Conservation (phyloP, 2,329 filamentous ascomycete species). For the Neocucurbitaria cava region DNA sequence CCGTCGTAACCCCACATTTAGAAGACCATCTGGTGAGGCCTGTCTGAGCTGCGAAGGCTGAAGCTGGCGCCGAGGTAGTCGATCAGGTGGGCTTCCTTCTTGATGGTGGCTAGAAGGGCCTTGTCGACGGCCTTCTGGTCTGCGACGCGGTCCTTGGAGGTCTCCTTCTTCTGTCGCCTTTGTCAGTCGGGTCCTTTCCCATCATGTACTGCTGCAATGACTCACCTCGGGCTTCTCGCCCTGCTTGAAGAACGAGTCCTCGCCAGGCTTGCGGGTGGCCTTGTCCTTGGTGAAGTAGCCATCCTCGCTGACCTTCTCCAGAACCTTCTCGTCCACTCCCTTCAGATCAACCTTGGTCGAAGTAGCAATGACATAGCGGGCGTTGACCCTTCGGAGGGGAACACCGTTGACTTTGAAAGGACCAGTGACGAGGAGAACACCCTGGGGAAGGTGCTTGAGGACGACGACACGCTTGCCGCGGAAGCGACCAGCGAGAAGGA, state of each 20-base stretch:
- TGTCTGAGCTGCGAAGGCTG: conserved; percentile 98
- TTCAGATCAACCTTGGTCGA: conserved; percentile 83
- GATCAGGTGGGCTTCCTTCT: conserved; percentile 94
- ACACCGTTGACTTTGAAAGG: conserved; percentile 99
- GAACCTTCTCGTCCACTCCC: conserved; percentile 73
- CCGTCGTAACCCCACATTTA: conserved; percentile 60
- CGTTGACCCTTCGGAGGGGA: conserved; percentile 90
- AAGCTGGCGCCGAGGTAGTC: conserved; percentile 96
- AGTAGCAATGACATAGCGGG: conserved; percentile 92
- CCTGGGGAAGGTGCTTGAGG: conserved; percentile 96
- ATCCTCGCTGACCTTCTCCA: conserved; percentile 80
- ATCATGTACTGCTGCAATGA: conserved; percentile 8
- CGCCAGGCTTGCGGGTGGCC: conserved; percentile 90
- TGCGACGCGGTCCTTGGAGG: conserved; percentile 86
- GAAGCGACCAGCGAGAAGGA: conserved; percentile 99
- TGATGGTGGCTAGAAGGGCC: conserved; percentile 91
- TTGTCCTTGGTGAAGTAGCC: conserved; percentile 99
- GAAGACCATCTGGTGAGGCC: conserved; percentile 99
- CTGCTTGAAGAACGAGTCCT: conserved; percentile 99
- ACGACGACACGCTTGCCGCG: conserved; percentile 99
- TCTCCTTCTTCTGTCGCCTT: conserved; percentile 84
- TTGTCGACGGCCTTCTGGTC: conserved; percentile 99
- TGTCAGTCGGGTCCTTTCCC: conserved; percentile 20
- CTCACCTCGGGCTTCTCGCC: conserved; percentile 96
- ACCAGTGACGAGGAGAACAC: conserved; percentile 97